Evolutionary conservation across 2,329 filamentous ascomycete species (phyloP), one percentile per base, ranked within the genome.

Genomic region (Hypoxylon sp.): DNA sequence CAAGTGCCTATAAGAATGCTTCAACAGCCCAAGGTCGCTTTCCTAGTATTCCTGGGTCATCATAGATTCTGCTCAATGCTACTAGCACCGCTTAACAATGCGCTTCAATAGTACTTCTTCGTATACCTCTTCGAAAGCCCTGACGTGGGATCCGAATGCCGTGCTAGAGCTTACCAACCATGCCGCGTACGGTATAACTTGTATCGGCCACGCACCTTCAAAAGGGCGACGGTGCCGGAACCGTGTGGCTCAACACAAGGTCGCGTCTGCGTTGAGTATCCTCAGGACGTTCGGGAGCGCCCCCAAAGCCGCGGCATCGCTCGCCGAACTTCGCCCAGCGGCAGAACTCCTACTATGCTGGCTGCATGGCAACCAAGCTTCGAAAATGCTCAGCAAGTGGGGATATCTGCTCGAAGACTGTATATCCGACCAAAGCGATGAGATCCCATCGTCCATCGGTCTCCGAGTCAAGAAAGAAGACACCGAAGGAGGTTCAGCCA

Each of bases 61-160:
- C 31, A 8, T 31, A 10, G 13, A 48, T 33, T 27, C 26, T 43
- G 24, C 18, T 26, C 5, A 42, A 23, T 4, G 31, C n/a, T 15
- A n/a, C 17, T 15, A 8, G n/a, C 31, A 35, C 5, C 31, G 6
- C n/a, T 6, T 11, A 2, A 45, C 15, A 5, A 64, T 64, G 56
- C 9, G 24, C 17, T 56, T 27, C 15, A 33, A 13, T 11, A 17
- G 17, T 31, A 15, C 13, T 45, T n/a, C n/a, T n/a, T 20, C 38
- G 24, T 20, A 33, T 7, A 3, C 17, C 11, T 31, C 33, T 23
- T 27, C 53, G 2, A 29, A 17, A 21, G 8, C 38, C 2, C 43
- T 60, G 29, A 51, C 49, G 37, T 68, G 63, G 63, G 58, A 69
- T 40, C 65, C 66, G 2, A 54, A 62, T 27, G 43, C 8, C 9